A percentile compares a stretch with the other conserved stretches of the same genome.
phyloP scores from a whole-genome alignment of 2,329 filamentous ascomycete species.

The Phialophora expanda region DNA sequence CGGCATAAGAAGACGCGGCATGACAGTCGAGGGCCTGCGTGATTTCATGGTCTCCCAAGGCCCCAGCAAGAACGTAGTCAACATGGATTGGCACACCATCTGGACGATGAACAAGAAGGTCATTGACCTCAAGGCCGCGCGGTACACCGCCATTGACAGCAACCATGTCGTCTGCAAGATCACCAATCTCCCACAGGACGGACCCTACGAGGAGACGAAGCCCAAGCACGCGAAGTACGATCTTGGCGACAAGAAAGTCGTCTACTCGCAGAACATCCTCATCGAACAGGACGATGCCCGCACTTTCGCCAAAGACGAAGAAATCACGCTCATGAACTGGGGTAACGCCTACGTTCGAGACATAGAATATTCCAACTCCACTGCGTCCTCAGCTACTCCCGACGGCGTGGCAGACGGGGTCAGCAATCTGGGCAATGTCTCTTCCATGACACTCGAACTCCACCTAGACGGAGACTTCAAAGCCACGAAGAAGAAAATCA shows the following conservation, averaged over 20 bases:
- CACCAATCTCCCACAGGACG: slow-evolving; percentile 64
- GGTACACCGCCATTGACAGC: slow-evolving; percentile 43
- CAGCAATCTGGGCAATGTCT: slow-evolving; percentile 58
- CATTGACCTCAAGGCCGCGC: slow-evolving; percentile 66
- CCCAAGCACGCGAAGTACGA: slow-evolving; percentile 45
- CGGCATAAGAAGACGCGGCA: slow-evolving; percentile 56
- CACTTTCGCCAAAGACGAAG: slow-evolving; percentile 43
- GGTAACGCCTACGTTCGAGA: slow-evolving; percentile 40
- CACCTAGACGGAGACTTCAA: slow-evolving; percentile 87
- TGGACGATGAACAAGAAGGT: slow-evolving; percentile 75
- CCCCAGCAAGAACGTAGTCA: slow-evolving; percentile 55
- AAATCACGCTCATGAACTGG: slow-evolving; percentile 47
- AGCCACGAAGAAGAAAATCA: slow-evolving; percentile 87
- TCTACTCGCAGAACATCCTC: slow-evolving; percentile 42
- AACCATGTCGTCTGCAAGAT: slow-evolving; percentile 49
- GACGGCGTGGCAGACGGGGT: slow-evolving; percentile 37
- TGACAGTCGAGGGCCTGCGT: slow-evolving; percentile 56
- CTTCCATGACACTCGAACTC: slow-evolving; percentile 72
- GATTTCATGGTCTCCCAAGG: slow-evolving; percentile 59
- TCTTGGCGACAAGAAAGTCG: slow-evolving; percentile 44
- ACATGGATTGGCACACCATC: slow-evolving; percentile 57
- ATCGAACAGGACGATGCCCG: slow-evolving; percentile 45
- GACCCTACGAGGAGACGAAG: slow-evolving; percentile 43
- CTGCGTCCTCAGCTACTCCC: slow-evolving; percentile 31
- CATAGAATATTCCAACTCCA: slow-evolving; percentile 35